Evolutionary conservation across 129 eudicot species (phyloP).

Genomic region (Centaurea solstitialis): DNA sequence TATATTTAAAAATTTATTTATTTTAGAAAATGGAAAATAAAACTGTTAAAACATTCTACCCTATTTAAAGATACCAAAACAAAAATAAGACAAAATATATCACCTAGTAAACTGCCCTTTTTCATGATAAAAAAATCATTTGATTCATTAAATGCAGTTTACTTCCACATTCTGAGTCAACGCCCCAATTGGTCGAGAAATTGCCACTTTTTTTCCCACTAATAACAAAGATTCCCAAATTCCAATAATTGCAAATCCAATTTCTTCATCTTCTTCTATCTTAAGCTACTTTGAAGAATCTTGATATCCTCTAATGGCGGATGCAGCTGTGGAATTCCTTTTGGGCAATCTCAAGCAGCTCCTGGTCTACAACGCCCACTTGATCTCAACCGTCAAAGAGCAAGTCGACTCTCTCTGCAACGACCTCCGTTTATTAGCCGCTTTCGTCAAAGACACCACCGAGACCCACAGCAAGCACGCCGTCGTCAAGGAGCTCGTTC

Average conservation of each 20-base stretch:
- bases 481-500: conserved; percentile 48
- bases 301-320: conserved; percentile 39
- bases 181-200: no score
- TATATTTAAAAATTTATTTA: no score
- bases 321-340: conserved; percentile 56
- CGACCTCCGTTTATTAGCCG: conserved; percentile 51
- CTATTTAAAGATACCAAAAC: no score
- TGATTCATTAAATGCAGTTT: no score
- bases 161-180: no score
- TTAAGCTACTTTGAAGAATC: neutral
- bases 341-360: conserved; percentile 54
- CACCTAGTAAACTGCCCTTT: no score
- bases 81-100: no score
- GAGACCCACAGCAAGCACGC: conserved; percentile 53
- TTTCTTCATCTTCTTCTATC: neutral
- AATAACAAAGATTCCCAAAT: neutral
- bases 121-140: no score
- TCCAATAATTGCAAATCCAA: neutral
- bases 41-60: no score
- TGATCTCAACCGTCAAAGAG: conserved; percentile 51
- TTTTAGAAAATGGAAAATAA: no score
- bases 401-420: conserved; percentile 51
- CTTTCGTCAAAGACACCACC: conserved; percentile 55
- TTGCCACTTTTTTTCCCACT: no score
- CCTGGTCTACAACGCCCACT: conserved; percentile 38